phyloP scores from a whole-genome alignment of 805 yeast species.

The Ogataea allantospora region DNA sequence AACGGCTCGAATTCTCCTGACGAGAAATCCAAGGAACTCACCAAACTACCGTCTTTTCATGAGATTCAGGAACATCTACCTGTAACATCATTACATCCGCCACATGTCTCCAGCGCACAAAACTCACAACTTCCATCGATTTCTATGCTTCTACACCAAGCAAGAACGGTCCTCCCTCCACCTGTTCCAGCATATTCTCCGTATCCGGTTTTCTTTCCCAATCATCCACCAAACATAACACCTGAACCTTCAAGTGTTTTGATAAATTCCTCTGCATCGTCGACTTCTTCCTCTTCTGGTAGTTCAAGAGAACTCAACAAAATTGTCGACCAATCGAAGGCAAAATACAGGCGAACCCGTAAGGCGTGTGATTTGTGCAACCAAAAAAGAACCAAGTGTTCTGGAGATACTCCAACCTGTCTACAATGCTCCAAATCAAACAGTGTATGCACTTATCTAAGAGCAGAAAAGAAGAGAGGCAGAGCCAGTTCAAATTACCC shows the following conservation, averaged over 20 bases:
- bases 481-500: constrained; percentile 44
- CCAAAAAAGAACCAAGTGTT: constrained; percentile 46
- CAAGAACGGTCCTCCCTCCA: constrained; percentile 1
- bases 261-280: not conserved
- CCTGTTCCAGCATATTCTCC: constrained; percentile 7
- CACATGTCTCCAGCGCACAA: not conserved
- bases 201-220: constrained; percentile 3
- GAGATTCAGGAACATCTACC: constrained; percentile 8
- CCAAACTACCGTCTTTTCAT: constrained; percentile 10
- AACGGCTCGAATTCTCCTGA: constrained; percentile 1
- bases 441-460: constrained; percentile 39
- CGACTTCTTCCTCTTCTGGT: constrained; percentile 3
- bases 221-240: constrained; percentile 5
- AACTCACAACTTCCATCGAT: constrained; percentile 10
- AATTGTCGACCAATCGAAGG: constrained; percentile 4
- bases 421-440: constrained; percentile 37
- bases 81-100: constrained; percentile 2
- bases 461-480: constrained; percentile 46
- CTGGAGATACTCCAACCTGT: constrained; percentile 44
- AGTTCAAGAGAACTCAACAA: constrained; percentile 3
- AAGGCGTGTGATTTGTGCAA: constrained; percentile 51
- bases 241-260: not conserved
- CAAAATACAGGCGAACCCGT: constrained; percentile 23
- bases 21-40: not conserved
- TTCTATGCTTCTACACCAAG: constrained; percentile 8